phyloP scores from a whole-genome alignment of 352 stramenopile genomes.

The Globisporangium nagaii region DNA sequence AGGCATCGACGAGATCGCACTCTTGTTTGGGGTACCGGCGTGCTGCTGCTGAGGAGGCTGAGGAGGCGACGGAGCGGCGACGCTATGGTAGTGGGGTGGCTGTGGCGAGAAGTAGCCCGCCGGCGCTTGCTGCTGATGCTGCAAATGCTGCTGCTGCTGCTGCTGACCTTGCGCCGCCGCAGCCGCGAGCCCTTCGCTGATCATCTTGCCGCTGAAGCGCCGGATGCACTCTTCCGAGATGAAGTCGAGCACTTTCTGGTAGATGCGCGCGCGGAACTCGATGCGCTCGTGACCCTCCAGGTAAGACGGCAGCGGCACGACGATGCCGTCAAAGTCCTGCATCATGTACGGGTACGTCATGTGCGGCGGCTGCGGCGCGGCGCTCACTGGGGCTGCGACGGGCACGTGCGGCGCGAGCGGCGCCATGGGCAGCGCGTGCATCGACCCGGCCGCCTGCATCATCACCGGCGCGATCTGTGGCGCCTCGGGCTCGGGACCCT shows the following conservation, averaged over 20 bases:
- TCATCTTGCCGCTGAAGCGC: conserved; percentile 24
- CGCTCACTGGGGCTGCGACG: neutral
- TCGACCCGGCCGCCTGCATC: neutral
- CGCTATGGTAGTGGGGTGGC: neutral
- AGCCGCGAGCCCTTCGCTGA: neutral
- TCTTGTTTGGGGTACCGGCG: neutral
- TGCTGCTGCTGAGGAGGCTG: neutral
- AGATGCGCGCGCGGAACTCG: conserved; percentile 72
- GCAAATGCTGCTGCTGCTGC: neutral
- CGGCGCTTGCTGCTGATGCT: neutral
- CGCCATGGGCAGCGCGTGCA: neutral
- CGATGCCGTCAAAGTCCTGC: conserved; percentile 77
- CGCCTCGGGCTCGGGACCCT: too few species aligned
- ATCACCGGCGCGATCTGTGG: conserved; percentile 8
- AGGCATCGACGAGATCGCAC: neutral
- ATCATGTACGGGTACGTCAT: conserved; percentile 44
- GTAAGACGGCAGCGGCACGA: conserved; percentile 73
- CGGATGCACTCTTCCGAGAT: conserved; percentile 79
- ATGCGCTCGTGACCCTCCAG: conserved; percentile 63
- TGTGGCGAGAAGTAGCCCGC: neutral
- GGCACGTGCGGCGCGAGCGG: neutral
- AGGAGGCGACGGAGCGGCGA: neutral
- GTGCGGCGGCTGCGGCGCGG: conserved; percentile 38
- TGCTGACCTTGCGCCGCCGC: too few species aligned
- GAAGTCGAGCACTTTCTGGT: conserved; percentile 80